Conservation (phyloP, 306 rosid genomes). For the Castanea mollissima region DNA sequence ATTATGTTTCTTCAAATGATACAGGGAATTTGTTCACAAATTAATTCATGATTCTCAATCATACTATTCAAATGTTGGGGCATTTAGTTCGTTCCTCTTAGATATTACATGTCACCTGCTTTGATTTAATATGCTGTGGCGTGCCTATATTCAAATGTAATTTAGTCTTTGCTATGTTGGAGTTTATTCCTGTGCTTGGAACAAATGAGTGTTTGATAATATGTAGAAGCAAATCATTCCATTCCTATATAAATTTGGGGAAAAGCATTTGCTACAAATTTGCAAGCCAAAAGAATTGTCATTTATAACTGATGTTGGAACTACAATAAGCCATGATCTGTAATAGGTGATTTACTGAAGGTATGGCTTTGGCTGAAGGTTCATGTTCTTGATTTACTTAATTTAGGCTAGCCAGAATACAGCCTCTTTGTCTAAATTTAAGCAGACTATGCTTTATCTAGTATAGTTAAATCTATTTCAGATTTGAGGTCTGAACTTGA, state of each 20-base stretch:
- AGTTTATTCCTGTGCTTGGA: too few species aligned
- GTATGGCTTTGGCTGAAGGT: constrained; percentile 28
- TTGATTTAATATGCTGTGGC: too few species aligned
- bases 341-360: constrained; percentile 92
- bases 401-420: not conserved
- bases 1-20: too few species aligned
- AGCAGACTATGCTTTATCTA: not conserved
- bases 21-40: constrained; percentile 4
- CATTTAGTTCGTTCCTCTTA: constrained; percentile 89
- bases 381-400: not conserved
- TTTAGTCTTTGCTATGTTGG: too few species aligned
- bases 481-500: not conserved
- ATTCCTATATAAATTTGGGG: constrained; percentile 49
- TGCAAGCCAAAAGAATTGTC: constrained; percentile 98
- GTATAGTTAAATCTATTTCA: not conserved
- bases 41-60: constrained; percentile 19
- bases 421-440: not conserved
- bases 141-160: too few species aligned
- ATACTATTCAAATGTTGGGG: constrained; percentile 72
- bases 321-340: constrained; percentile 79
- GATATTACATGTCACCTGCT: constrained; percentile 83
- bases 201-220: too few species aligned
- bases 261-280: constrained; percentile 88
- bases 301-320: constrained; percentile 89
- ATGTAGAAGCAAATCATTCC: too few species aligned